phyloP scores from a whole-genome alignment of 371 early-diverging fungal species.

The Mitosporidium daphniae region DNA sequence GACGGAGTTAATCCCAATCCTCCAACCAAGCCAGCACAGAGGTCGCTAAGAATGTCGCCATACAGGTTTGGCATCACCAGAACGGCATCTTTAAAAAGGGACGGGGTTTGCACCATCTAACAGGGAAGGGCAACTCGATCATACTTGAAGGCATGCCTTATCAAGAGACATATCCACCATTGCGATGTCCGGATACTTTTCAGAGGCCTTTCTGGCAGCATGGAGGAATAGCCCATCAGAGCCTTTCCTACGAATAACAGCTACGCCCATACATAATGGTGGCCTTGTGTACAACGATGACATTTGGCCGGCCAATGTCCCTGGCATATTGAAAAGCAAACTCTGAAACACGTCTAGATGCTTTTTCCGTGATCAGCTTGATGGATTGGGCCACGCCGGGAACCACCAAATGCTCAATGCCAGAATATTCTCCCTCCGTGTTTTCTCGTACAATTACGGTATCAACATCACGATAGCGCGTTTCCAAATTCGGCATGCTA shows the following conservation, averaged over 20 bases:
- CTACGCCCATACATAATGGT: slow-evolving; percentile 2
- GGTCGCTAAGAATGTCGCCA: slow-evolving; percentile 81
- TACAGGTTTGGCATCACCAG: slow-evolving; percentile 97
- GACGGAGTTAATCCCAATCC: slow-evolving; percentile 84
- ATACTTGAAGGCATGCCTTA: slow-evolving; percentile 42
- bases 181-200: slow-evolving; percentile 58
- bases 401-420: slow-evolving; percentile 72
- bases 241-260: slow-evolving; percentile 16
- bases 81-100: slow-evolving; percentile 44
- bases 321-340: slow-evolving; percentile 78
- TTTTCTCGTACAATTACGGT: slow-evolving; percentile 90
- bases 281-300: slow-evolving; percentile 71
- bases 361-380: slow-evolving; percentile 79
- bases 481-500: slow-evolving; percentile 61
- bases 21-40: slow-evolving; percentile 87
- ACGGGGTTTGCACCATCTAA: slow-evolving; percentile 69
- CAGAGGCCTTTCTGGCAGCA: slow-evolving; percentile 49
- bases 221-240: slow-evolving; percentile 84
- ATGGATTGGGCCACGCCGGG: slow-evolving; percentile 85
- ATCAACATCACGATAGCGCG: slow-evolving; percentile 70
- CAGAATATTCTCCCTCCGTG: slow-evolving; percentile 93
- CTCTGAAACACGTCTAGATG: slow-evolving; percentile 43
- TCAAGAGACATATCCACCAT: slow-evolving; percentile 61
- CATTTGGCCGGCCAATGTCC: slow-evolving; percentile 43
- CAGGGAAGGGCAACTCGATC: slow-evolving; percentile 2